Evolutionary conservation across 495 filamentous ascomycete species (phyloP).

Genomic region (Lasiosphaeris hirsuta): DNA sequence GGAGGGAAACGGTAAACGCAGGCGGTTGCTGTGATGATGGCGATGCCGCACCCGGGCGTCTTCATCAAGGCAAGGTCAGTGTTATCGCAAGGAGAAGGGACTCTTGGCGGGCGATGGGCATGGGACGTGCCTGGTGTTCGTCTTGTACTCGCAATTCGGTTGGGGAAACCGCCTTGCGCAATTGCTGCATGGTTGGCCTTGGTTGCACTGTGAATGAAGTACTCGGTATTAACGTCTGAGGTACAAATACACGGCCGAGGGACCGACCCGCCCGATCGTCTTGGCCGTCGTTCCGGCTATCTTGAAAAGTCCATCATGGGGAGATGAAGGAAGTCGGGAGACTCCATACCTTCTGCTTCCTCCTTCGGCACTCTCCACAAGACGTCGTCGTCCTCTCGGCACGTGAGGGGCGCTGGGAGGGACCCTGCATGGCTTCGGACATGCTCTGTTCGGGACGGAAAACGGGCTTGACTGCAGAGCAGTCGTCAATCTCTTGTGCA

Average conservation of each 20-base stretch:
- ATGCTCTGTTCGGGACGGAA: conserved; percentile 19
- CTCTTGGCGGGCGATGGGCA: neutral
- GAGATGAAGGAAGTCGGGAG: neutral
- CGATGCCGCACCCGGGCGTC: conserved; percentile 19
- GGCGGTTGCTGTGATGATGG: conserved; percentile 18
- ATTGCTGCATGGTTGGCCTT: conserved; percentile 40
- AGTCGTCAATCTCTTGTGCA: conserved; percentile 1
- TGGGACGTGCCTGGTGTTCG: conserved; percentile 26
- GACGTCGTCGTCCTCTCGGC: conserved; percentile 38
- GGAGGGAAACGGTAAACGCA: conserved; percentile 23
- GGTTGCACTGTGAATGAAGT: conserved; percentile 31
- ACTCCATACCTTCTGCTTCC: conserved; percentile 38
- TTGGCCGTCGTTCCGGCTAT: too few species aligned
- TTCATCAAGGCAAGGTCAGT: conserved; percentile 8
- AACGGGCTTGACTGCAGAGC: neutral
- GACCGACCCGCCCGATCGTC: too few species aligned
- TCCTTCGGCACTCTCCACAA: conserved; percentile 37
- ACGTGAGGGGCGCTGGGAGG: conserved; percentile 22
- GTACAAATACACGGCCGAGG: too few species aligned
- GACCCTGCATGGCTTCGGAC: conserved; percentile 33
- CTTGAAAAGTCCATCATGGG: neutral
- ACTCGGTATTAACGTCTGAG: neutral
- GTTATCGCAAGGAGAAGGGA: neutral
- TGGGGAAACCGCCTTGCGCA: conserved; percentile 38
- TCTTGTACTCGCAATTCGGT: conserved; percentile 37